Percentiles rank a stretch among this genome's conserved stretches.
phyloP scores from a whole-genome alignment of 371 early-diverging fungal species.

The Mucor circinelloides region DNA sequence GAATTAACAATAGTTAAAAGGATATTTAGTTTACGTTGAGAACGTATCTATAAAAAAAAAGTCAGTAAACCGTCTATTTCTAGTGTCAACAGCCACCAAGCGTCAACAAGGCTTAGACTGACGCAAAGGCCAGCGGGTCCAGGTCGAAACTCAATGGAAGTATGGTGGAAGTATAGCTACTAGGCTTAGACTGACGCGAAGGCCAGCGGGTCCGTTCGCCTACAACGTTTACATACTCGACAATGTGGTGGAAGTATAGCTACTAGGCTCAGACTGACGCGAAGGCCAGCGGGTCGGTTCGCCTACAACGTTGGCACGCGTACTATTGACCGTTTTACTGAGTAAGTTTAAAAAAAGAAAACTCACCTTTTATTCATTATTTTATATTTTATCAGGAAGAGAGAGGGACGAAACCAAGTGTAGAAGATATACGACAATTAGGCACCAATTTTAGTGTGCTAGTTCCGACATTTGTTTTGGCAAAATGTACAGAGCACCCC shows the following conservation, averaged over 20 bases:
- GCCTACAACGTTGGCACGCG: constrained; percentile 24
- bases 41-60: constrained; percentile 17
- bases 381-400: no score
- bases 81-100: constrained; percentile 20
- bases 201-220: constrained; percentile 22
- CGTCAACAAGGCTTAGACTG: constrained; percentile 21
- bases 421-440: no score
- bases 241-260: constrained; percentile 10
- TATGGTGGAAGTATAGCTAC: constrained; percentile 18
- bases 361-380: constrained; percentile 17
- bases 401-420: no score
- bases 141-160: constrained; percentile 11
- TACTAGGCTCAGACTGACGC: constrained; percentile 18
- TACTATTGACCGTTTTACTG: constrained; percentile 25
- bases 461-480: no score
- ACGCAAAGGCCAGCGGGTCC: constrained; percentile 20
- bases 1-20: no score
- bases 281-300: constrained; percentile 18
- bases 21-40: no score
- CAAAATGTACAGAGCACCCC: no score
- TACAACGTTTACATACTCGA: constrained; percentile 17
- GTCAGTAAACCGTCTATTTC: constrained; percentile 24
- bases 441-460: no score
- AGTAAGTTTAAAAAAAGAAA: constrained; percentile 13
- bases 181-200: constrained; percentile 21